These are phyloP conservation scores for Halophytophthora batemanensis DNA, from an alignment of 352 stramenopile species.

Conservation along the genomic window DNA sequence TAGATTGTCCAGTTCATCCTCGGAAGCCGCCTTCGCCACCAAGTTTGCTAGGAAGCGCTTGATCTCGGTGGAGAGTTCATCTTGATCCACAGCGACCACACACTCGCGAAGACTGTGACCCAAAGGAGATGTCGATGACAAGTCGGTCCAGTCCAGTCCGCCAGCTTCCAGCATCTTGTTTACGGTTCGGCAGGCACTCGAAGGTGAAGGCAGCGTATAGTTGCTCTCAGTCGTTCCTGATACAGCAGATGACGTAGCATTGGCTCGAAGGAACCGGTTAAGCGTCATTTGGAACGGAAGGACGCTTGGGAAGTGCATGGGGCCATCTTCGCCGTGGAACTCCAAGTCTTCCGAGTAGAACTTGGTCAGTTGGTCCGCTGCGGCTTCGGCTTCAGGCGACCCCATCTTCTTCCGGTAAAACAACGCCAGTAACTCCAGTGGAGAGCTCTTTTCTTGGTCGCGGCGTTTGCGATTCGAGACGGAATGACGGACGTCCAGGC, in stretches of 20 bases:
- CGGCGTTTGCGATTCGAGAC: not conserved
- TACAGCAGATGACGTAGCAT: not conserved
- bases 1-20: slow-evolving; percentile 44
- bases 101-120: slow-evolving; percentile 30
- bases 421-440: slow-evolving; percentile 35
- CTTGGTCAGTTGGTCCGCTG: slow-evolving; percentile 30
- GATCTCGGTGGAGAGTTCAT: slow-evolving; percentile 17
- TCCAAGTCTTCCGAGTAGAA: slow-evolving; percentile 36
- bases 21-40: slow-evolving; percentile 16
- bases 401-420: slow-evolving; percentile 35
- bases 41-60: slow-evolving; percentile 39
- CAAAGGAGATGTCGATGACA: slow-evolving; percentile 32
- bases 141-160: slow-evolving; percentile 44
- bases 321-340: slow-evolving; percentile 16
- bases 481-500: slow-evolving; percentile 43
- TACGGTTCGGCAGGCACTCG: slow-evolving; percentile 34
- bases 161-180: slow-evolving; percentile 41
- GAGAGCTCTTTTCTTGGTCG: slow-evolving; percentile 4
- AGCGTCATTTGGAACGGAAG: slow-evolving; percentile 56
- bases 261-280: slow-evolving; percentile 44
- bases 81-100: slow-evolving; percentile 20
- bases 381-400: slow-evolving; percentile 13
- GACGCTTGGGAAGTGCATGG: slow-evolving; percentile 39
- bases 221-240: slow-evolving; percentile 6
- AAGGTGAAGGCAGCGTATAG: slow-evolving; percentile 6